Conservation (phyloP, 108 stramenopile species). For the Asterionellopsis glacialis region DNA sequence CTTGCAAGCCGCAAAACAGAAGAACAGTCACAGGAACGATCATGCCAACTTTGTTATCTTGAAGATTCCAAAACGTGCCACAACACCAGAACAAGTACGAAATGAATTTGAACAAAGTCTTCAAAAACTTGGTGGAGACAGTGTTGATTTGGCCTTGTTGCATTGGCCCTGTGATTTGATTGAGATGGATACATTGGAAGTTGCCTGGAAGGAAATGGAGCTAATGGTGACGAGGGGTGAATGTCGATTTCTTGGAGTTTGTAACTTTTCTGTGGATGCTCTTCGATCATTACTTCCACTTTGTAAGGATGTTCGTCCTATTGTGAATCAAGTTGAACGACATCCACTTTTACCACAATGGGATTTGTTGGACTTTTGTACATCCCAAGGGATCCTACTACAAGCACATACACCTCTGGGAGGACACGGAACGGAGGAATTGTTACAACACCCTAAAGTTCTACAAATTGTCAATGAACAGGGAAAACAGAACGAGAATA, state of each 20-base stretch:
- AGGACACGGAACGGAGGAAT: slow-evolving; percentile 23
- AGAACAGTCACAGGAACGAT: slow-evolving; percentile 3
- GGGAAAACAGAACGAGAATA: background rate
- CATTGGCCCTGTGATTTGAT: slow-evolving; percentile 83
- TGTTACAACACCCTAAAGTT: slow-evolving; percentile 17
- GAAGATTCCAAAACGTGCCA: slow-evolving; percentile 73
- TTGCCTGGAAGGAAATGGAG: slow-evolving; percentile 79
- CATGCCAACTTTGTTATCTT: slow-evolving; percentile 34
- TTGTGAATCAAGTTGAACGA: slow-evolving; percentile 81
- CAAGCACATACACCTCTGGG: slow-evolving; percentile 66
- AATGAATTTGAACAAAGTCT: slow-evolving; percentile 44
- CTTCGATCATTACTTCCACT: slow-evolving; percentile 39
- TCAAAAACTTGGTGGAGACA: slow-evolving; percentile 19
- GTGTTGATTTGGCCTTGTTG: slow-evolving; percentile 61
- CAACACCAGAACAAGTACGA: slow-evolving; percentile 45
- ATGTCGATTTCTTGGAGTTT: slow-evolving; percentile 62
- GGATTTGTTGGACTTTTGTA: slow-evolving; percentile 63
- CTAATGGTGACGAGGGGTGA: slow-evolving; percentile 37
- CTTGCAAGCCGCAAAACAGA: slow-evolving; percentile 8
- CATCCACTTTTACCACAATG: slow-evolving; percentile 70
- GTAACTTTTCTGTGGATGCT: slow-evolving; percentile 62
- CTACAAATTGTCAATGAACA: slow-evolving; percentile 19
- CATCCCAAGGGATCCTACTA: slow-evolving; percentile 42
- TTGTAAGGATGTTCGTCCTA: slow-evolving; percentile 44
- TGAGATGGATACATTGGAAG: slow-evolving; percentile 29